Conservation (phyloP, 2,329 filamentous ascomycete genomes). For the Aspergillus latus region DNA sequence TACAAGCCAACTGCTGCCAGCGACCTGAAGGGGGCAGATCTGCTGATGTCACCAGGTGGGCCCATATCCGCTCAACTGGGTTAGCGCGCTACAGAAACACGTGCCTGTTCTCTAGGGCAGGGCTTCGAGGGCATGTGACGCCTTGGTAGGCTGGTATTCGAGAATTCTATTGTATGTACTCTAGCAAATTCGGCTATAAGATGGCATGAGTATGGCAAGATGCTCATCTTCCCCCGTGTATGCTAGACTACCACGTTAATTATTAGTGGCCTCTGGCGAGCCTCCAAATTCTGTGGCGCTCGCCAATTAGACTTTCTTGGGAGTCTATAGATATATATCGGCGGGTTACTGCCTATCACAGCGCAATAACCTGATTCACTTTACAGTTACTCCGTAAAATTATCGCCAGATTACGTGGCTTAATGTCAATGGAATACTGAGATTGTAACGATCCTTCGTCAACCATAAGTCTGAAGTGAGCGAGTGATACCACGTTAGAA, state of each 20-base stretch:
- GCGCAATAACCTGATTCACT: neutral
- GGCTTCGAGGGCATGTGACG: neutral
- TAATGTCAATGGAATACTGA: no score
- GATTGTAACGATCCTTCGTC: no score
- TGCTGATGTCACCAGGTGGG: conserved; percentile 18
- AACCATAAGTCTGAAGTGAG: no score
- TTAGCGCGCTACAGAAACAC: conserved; percentile 11
- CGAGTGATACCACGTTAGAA: no score
- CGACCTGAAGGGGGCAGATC: conserved; percentile 4
- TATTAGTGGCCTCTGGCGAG: no score
- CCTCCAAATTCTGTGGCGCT: no score
- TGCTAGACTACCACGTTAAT: no score
- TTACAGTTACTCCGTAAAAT: neutral
- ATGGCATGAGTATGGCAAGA: neutral
- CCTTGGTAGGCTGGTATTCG: conserved; percentile 3
- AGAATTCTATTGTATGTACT: neutral
- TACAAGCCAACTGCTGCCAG: neutral
- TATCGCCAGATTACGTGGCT: neutral
- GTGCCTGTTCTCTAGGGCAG: conserved; percentile 7
- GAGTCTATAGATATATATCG: neutral
- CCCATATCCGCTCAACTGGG: neutral
- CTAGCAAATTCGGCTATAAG: neutral
- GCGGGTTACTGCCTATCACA: neutral
- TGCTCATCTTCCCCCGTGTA: no score
- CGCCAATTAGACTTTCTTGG: neutral